These are phyloP conservation scores for Fraxinus cuspidata DNA, from an alignment of 257 asterid species.

Conservation along the genomic window DNA sequence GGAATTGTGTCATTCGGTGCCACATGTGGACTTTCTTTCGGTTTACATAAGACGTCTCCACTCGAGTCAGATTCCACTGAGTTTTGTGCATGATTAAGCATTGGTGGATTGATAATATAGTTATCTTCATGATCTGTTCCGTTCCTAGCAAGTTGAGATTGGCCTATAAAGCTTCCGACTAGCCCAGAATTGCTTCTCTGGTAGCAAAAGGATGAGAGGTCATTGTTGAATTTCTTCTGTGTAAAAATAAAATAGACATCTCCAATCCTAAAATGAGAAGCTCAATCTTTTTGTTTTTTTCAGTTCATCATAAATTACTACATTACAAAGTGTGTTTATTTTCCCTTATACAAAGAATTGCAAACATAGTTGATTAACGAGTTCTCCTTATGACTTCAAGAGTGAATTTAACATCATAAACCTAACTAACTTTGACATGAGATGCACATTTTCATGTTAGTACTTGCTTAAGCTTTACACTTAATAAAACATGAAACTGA, in stretches of 20 bases:
- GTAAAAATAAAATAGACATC: conserved; percentile 9
- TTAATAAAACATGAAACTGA: not conserved
- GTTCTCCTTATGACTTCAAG: conserved; percentile 5
- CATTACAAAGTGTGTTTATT: not conserved
- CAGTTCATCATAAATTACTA: not conserved
- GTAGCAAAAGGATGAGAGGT: conserved; percentile 28
- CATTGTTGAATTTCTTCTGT: conserved; percentile 4
- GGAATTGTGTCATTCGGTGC: conserved; percentile 44
- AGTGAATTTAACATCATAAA: not conserved
- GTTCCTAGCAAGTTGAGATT: conserved; percentile 45
- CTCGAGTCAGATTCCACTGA: conserved; percentile 49
- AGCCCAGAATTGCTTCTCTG: conserved; percentile 63
- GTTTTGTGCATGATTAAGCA: conserved; percentile 50
- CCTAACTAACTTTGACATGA: not conserved
- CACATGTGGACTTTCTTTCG: conserved; percentile 43
- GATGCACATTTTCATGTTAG: not conserved
- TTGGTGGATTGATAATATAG: conserved; percentile 36
- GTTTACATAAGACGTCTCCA: conserved; percentile 42
- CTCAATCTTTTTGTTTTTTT: not conserved
- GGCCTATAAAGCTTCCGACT: conserved; percentile 59
- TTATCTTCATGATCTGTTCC: conserved; percentile 58
- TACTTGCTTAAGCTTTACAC: not conserved
- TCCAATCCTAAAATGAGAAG: not conserved
- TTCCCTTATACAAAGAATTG: not conserved
- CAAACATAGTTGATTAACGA: conserved; percentile 6